Evolutionary conservation across 805 yeast species (phyloP), one percentile per base, ranked within the genome.

Genomic region (Ogataea haglerorum): DNA sequence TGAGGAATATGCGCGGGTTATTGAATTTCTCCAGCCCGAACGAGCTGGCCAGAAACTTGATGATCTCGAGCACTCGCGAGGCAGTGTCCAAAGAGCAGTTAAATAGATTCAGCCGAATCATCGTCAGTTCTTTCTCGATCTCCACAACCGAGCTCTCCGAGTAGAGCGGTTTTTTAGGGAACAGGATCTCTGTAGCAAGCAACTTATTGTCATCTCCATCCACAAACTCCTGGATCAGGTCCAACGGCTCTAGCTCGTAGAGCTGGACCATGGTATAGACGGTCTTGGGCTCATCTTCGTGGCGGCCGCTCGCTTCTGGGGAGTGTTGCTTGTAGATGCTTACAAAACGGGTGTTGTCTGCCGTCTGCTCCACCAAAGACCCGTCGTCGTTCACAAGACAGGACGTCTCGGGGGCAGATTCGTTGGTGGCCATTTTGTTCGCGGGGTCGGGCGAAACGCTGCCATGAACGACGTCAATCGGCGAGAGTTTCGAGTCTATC

Each of bases 1-100:
- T 48, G 9, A 70, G 50, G 39, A 63, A 74, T 8, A 67, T 56
- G 27, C 60, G 64, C 1, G 69, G 66, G 42, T 70, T 70, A 15
- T 54, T 55, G 39, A 53, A 51, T 2, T 47, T 35, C 2, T 52
- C 43, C 8, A 58, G 43, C n/a, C 64, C 63, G 2, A 65, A 54
- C 4, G 67, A 64, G 17, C 66, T 52, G 0, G 61, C 57, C 10
- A 71, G 37, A 18, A 72, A 56, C 30, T 60, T 53, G 21, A 64
- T 26, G 5, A 65, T 25, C 22, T 56, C 56, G 4, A 70, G 39
- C 17, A 54, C 39, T 30, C 54, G 59, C 2, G 67, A 57, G 7
- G 52, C 50, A 3, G 30, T 19, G 45, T 63, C 65, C 14, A 43
- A 21, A 0, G 32, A 12, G n/a, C 45, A 14, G 38, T 46, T 43